A percentile compares a stretch with the other conserved stretches of the same genome.
Conservation (phyloP, 257 asterid species). For the Scutellaria galericulata region DNA sequence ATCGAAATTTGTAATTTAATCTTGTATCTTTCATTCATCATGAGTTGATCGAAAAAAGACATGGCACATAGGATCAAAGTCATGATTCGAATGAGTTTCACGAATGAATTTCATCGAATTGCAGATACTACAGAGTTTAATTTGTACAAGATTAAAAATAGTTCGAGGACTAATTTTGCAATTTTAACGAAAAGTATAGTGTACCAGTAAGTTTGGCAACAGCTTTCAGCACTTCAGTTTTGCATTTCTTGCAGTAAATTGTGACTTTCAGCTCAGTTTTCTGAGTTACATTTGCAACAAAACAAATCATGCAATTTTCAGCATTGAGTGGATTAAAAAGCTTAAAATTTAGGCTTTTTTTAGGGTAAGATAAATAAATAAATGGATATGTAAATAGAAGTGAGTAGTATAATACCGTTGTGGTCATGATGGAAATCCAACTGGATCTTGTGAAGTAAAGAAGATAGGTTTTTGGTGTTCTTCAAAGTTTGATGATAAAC, state of each 20-base stretch:
- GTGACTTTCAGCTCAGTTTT: constrained; percentile 39
- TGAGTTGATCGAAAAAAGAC: too few relatives aligned
- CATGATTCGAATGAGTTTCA: too few relatives aligned
- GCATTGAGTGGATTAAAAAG: neutral
- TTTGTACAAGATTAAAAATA: too few relatives aligned
- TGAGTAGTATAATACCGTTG: constrained; percentile 15
- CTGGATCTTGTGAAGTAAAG: neutral
- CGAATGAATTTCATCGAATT: too few relatives aligned
- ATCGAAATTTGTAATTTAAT: too few relatives aligned
- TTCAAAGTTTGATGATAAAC: too few relatives aligned
- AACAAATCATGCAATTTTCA: neutral
- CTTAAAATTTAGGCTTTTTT: neutral
- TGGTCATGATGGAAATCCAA: constrained; percentile 20
- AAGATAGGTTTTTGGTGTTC: neutral
- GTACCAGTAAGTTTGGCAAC: constrained; percentile 43
- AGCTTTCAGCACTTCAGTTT: constrained; percentile 29
- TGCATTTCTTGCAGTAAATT: constrained; percentile 42
- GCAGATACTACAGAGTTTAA: too few relatives aligned
- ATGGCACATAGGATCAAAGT: too few relatives aligned
- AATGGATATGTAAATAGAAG: neutral
- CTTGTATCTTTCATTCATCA: too few relatives aligned
- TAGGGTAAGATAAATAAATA: neutral
- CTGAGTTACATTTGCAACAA: constrained; percentile 25
- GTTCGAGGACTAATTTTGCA: too few relatives aligned
- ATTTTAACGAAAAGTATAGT: neutral